These are phyloP conservation scores for Mollisiaceae sp. DNA, from an alignment of 2,329 filamentous ascomycete genomes.

Conservation along the genomic window DNA sequence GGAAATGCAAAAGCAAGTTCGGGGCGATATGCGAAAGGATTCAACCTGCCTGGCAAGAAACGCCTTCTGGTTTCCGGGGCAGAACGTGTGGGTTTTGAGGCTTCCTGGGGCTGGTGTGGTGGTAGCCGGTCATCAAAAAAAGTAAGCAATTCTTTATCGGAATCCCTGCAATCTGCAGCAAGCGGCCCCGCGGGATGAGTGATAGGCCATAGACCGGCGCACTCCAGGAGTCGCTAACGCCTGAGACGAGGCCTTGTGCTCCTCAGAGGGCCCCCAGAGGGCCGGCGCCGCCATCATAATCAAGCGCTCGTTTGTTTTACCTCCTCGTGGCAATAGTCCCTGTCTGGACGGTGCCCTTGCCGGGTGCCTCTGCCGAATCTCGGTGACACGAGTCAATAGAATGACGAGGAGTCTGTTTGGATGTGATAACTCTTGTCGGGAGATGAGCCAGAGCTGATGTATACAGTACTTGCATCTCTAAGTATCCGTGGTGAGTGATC, in stretches of 20 bases:
- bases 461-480: background rate
- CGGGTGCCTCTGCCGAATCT: background rate
- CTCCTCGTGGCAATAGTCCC: background rate
- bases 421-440: slow-evolving; percentile 11
- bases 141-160: slow-evolving; percentile 34
- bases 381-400: background rate
- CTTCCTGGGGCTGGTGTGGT: slow-evolving; percentile 7
- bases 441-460: slow-evolving; percentile 10
- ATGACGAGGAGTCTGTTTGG: slow-evolving; percentile 17
- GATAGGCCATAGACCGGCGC: background rate
- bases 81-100: slow-evolving; percentile 12
- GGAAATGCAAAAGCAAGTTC: slow-evolving; percentile 5
- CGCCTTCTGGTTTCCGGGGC: slow-evolving; percentile 15
- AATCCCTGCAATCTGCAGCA: slow-evolving; percentile 34
- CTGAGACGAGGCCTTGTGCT: slow-evolving; percentile 2
- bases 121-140: slow-evolving; percentile 21
- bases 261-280: background rate
- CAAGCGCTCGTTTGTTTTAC: background rate
- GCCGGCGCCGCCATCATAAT: background rate
- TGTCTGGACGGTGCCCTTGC: background rate
- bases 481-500: background rate
- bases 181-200: slow-evolving; percentile 27
- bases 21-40: slow-evolving; percentile 8
- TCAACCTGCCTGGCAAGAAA: background rate
- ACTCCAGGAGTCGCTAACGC: background rate